Base-by-base conservation (phyloP, 176 grass and related monocot species). In the Oropetium thomaeum region DNA sequence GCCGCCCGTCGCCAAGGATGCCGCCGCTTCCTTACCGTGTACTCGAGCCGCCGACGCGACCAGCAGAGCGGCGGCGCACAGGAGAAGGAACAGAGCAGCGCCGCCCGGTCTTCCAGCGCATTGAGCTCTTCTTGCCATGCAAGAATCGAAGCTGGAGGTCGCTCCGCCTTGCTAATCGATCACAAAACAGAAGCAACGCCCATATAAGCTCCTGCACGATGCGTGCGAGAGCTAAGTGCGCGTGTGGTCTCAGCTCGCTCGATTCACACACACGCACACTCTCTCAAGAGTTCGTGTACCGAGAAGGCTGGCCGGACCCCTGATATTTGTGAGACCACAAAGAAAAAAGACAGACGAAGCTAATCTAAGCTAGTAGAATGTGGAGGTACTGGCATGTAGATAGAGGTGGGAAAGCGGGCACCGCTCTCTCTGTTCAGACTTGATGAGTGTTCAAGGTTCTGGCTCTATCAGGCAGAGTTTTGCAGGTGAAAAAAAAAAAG, bases 91-190 rank as follows among this genome's bases (percentile, higher is more conserved):
- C 66, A 22, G n/a, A n/a, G 54, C 55, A 34, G 9, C 47, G 9
- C 27, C 60, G 70, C 60, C 27, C 20, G 65, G 62, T 76, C 73
- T 45, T 71, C 71, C 58, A 13, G 14, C 16, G 16, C 81, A 75
- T 84, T 15, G 66, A 74, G 48, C 80, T 79, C 52, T 70, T 84
- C 82, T 85, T 84, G 82, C 82, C 91, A 94, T 94, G 85, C 80
- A 89, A 75, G 59, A 74, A 53, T 23, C 27, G 25, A 8, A 73
- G 44, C 62, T 22, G 72, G 40, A 23, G 39, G 48, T 23, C 15
- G 19, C 11, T n/a, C n/a, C 54, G 7, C 73, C 38, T 6, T 48
- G 16, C 30, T 42, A 42, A 32, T 58, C 71, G n/a, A n/a, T 87
- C 57, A 78, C 49, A 6, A n/a, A 28, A 19, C 45, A 30, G 28